phyloP scores from a whole-genome alignment of 306 rosid genomes.

The Begonia fuchsioides region DNA sequence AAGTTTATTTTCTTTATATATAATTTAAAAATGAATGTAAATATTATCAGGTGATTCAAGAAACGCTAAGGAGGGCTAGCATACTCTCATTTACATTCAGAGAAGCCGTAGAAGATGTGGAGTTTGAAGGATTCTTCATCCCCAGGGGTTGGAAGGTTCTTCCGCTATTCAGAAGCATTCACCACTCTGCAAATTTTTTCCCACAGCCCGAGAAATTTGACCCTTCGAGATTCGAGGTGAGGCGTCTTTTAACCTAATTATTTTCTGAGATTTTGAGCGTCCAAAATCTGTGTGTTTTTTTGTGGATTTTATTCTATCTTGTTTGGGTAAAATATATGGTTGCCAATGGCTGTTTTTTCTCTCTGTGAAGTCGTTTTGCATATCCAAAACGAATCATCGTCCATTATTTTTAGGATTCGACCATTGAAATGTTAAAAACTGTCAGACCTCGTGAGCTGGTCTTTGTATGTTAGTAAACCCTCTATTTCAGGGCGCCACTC shows the following conservation, averaged over 20 bases:
- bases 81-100: constrained; percentile 78
- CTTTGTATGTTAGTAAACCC: constrained; percentile 20
- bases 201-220: constrained; percentile 69
- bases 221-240: constrained; percentile 90
- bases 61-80: constrained; percentile 72
- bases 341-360: constrained; percentile 17
- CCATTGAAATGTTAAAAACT: constrained; percentile 12
- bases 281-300: not conserved
- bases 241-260: constrained; percentile 17
- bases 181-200: constrained; percentile 51
- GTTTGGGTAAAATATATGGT: constrained; percentile 29
- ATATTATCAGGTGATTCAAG: constrained; percentile 49
- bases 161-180: constrained; percentile 79
- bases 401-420: constrained; percentile 4
- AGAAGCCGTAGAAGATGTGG: constrained; percentile 75
- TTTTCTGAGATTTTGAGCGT: no score
- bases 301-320: not conserved
- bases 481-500: not conserved
- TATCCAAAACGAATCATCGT: constrained; percentile 17
- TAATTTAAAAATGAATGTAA: not conserved
- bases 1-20: no score
- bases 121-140: constrained; percentile 48
- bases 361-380: constrained; percentile 31
- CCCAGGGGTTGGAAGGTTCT: constrained; percentile 91
- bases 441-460: constrained; percentile 51